A percentile compares a stretch with the other conserved stretches of the same genome.
phyloP scores from a whole-genome alignment of 208 protist genomes.

The Trypanosoma platydactyli region DNA sequence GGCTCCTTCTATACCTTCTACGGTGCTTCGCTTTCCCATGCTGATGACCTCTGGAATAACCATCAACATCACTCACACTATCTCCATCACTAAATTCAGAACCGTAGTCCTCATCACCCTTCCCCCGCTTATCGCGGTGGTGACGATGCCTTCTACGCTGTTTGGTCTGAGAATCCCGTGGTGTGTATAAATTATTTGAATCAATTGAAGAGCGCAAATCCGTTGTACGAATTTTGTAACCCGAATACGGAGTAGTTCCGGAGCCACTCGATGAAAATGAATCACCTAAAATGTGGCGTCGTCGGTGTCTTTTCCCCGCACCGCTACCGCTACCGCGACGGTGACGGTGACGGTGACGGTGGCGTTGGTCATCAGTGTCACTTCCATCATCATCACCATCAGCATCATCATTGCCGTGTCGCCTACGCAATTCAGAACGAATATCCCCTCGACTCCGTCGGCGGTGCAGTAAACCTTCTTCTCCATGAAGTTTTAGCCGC shows the following conservation, averaged over 20 bases:
- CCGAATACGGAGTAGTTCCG: too few relatives aligned
- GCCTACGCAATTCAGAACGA: not conserved
- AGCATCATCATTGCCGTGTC: not conserved
- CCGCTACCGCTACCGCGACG: not conserved
- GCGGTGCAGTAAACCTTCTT: not conserved
- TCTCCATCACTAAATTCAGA: constrained; percentile 16
- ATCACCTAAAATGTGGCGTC: too few relatives aligned
- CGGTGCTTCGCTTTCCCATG: not conserved
- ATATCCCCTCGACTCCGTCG: too few relatives aligned
- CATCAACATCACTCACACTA: not conserved
- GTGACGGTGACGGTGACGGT: not conserved
- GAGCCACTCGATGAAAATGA: too few relatives aligned
- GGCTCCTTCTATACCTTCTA: not conserved
- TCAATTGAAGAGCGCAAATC: too few relatives aligned
- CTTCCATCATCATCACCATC: constrained; percentile 20
- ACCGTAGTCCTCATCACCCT: constrained; percentile 26
- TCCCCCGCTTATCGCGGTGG: not conserved
- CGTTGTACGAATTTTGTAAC: too few relatives aligned
- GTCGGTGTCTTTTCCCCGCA: too few relatives aligned
- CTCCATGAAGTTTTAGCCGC: not conserved
- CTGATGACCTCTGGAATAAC: not conserved
- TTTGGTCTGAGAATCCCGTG: too few relatives aligned
- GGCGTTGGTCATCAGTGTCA: constrained; percentile 25
- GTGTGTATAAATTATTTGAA: too few relatives aligned
- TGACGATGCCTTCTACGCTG: not conserved